These are phyloP conservation scores for Aspergillus baeticus DNA, from an alignment of 495 filamentous ascomycete species.

Conservation along the genomic window DNA sequence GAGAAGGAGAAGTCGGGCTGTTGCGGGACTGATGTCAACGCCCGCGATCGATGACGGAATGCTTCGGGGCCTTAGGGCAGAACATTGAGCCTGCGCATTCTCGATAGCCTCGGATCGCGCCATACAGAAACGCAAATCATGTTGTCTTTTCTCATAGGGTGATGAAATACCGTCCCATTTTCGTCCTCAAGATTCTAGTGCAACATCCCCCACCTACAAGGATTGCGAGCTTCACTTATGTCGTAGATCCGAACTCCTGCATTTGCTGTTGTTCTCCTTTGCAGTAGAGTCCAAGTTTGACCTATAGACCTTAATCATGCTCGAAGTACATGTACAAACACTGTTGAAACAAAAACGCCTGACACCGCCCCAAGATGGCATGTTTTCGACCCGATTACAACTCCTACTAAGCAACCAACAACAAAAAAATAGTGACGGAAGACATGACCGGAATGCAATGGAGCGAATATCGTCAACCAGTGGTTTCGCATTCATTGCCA, in stretches of 20 bases:
- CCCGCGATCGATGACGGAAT: conserved; percentile 33
- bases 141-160: not conserved
- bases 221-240: not conserved
- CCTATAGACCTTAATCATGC: not conserved
- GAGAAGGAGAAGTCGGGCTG: conserved; percentile 39
- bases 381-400: conserved; percentile 13
- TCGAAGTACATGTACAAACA: not conserved
- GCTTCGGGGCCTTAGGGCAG: conserved; percentile 27
- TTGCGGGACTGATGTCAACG: conserved; percentile 52
- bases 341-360: conserved; percentile 8
- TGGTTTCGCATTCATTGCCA: not conserved
- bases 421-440: not conserved
- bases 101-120: conserved; percentile 39
- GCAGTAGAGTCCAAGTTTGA: not conserved
- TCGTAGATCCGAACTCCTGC: not conserved
- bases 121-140: conserved; percentile 5
- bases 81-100: conserved; percentile 18
- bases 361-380: conserved; percentile 14
- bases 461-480: not conserved
- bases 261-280: not conserved
- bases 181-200: not conserved
- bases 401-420: conserved; percentile 18
- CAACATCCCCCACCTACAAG: not conserved
- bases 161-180: conserved; percentile 4
- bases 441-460: conserved; percentile 2